Percentiles rank a stretch among this genome's conserved stretches.
Conservation (phyloP, 805 yeast species). For the Komagataella ulmi region DNA sequence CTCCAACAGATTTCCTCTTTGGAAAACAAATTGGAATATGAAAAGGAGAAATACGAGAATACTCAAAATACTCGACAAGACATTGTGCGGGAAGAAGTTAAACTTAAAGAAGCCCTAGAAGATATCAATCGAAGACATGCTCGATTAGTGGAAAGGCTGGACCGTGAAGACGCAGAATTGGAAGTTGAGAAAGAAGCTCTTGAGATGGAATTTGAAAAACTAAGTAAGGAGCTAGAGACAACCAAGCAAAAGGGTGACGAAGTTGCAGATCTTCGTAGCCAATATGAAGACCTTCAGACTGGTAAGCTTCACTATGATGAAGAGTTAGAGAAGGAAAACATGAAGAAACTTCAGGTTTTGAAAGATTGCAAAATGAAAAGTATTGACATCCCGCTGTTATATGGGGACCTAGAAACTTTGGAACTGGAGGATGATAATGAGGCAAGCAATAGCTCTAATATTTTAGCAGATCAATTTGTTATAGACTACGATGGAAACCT, state of each 20-base stretch:
- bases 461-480: slow-evolving; percentile 16
- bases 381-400: slow-evolving; percentile 44
- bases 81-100: slow-evolving; percentile 23
- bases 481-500: slow-evolving; percentile 39
- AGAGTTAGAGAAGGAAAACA: slow-evolving; percentile 33
- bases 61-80: slow-evolving; percentile 31
- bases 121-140: slow-evolving; percentile 9
- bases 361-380: slow-evolving; percentile 68
- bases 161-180: slow-evolving; percentile 25
- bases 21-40: slow-evolving; percentile 51
- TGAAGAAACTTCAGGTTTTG: slow-evolving; percentile 45
- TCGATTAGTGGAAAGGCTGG: slow-evolving; percentile 3
- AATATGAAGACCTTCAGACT: neutral
- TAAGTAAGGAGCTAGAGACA: neutral
- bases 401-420: slow-evolving; percentile 46
- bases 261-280: slow-evolving; percentile 7
- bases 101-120: slow-evolving; percentile 18
- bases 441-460: slow-evolving; percentile 17
- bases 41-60: slow-evolving; percentile 41
- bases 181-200: slow-evolving; percentile 23
- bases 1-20: slow-evolving; percentile 48
- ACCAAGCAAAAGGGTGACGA: slow-evolving; percentile 9
- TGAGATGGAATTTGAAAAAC: slow-evolving; percentile 13
- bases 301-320: slow-evolving; percentile 20
- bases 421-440: slow-evolving; percentile 42